Conservation (phyloP, 257 asterid species). For the Penstemon newberryi region DNA sequence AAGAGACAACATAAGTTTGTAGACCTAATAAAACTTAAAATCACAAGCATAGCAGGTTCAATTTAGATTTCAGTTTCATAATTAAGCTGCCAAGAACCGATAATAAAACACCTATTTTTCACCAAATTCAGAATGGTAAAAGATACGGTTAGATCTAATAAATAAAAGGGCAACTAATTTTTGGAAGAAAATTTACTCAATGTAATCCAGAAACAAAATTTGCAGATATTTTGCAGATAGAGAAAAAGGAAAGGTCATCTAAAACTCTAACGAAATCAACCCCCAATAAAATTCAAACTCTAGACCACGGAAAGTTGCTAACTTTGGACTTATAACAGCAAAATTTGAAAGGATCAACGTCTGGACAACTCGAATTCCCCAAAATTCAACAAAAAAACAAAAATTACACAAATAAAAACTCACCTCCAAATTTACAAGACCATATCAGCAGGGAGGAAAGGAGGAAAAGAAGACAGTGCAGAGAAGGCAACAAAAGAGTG, state of each 20-base stretch:
- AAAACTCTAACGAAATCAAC: neutral
- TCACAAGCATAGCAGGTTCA: slow-evolving; percentile 21
- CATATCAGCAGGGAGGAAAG: slow-evolving; percentile 26
- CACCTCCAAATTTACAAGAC: slow-evolving; percentile 38
- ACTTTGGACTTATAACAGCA: slow-evolving; percentile 31
- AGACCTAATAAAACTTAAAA: slow-evolving; percentile 19
- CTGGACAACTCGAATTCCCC: slow-evolving; percentile 22
- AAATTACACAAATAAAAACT: neutral
- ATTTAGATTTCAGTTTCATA: slow-evolving; percentile 30
- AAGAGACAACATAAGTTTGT: neutral
- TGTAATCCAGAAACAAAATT: too few species aligned
- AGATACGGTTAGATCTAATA: slow-evolving; percentile 44
- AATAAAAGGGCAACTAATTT: slow-evolving; percentile 22
- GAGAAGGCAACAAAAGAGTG: too few species aligned
- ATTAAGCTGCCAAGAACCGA: slow-evolving; percentile 33
- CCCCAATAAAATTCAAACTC: slow-evolving; percentile 26
- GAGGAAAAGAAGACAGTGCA: slow-evolving; percentile 6
- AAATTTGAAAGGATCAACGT: slow-evolving; percentile 31
- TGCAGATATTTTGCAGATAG: slow-evolving; percentile 29
- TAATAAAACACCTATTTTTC: slow-evolving; percentile 26
- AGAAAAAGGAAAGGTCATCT: slow-evolving; percentile 26
- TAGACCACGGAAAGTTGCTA: slow-evolving; percentile 16
- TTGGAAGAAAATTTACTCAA: slow-evolving; percentile 4
- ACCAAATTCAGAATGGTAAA: slow-evolving; percentile 33
- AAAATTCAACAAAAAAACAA: slow-evolving; percentile 9